Conservation (phyloP, 768 basidiomycete species). For the Clitopilus hobsonii region DNA sequence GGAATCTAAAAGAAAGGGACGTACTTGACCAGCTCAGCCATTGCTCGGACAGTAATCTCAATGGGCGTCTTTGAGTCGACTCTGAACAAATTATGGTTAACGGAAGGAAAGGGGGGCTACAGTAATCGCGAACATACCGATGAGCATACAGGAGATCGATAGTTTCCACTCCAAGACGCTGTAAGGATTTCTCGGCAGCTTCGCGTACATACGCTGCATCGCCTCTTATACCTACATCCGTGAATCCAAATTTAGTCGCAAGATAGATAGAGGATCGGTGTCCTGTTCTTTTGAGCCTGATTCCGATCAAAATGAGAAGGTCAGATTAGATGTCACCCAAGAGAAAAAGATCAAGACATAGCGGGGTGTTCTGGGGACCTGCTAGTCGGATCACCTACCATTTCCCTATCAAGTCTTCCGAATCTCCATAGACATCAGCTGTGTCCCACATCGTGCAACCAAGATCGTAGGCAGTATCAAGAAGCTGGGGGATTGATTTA, state of each 20-base stretch:
- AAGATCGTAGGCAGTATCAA: conserved; percentile 35
- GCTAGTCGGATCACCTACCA: conserved; percentile 3
- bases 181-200: background rate
- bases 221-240: background rate
- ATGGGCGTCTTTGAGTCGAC: background rate
- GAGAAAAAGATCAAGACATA: background rate
- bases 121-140: background rate
- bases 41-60: conserved; percentile 38
- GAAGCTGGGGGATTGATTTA: conserved; percentile 18
- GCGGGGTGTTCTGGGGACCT: background rate
- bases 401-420: conserved; percentile 4
- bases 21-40: conserved; percentile 51
- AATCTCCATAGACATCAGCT: conserved; percentile 2
- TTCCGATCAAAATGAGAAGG: background rate
- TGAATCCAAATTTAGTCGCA: background rate
- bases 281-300: background rate
- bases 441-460: conserved; percentile 23
- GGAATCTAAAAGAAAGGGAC: background rate
- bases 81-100: background rate
- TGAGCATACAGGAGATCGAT: background rate
- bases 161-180: background rate
- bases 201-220: background rate
- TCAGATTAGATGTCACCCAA: background rate
- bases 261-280: background rate
- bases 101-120: too few species aligned